Conservation (phyloP, 1,284 basidiomycete species). For the Cystobasidium slooffiae region DNA sequence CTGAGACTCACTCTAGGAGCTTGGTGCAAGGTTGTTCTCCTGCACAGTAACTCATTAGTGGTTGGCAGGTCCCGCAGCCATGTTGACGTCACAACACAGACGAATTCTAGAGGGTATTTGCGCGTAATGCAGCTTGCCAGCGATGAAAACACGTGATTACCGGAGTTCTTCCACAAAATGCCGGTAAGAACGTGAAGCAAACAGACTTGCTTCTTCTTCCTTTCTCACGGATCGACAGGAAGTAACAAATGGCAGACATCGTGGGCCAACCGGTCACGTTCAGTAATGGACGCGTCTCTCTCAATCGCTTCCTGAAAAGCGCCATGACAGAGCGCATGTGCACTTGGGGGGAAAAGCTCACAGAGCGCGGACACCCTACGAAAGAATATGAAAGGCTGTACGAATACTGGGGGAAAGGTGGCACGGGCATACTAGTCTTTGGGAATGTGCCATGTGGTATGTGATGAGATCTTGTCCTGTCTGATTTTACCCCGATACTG, state of each 20-base stretch:
- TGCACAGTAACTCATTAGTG: too few relatives aligned
- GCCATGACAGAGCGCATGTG: constrained; percentile 57
- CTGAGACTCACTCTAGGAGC: too few relatives aligned
- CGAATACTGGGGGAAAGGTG: constrained; percentile 56
- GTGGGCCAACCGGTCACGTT: constrained; percentile 49
- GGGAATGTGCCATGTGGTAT: constrained; percentile 54
- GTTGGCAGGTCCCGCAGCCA: too few relatives aligned
- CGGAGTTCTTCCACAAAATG: too few relatives aligned
- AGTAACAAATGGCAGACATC: constrained; percentile 26
- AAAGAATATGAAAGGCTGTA: constrained; percentile 54
- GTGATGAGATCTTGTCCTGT: background rate
- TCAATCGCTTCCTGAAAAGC: constrained; percentile 50
- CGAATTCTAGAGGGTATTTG: too few relatives aligned
- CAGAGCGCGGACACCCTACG: constrained; percentile 52
- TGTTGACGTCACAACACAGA: too few relatives aligned
- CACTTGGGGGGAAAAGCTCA: constrained; percentile 52
- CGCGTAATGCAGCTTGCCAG: too few relatives aligned
- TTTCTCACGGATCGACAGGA: background rate
- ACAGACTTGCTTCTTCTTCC: background rate
- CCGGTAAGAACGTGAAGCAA: too few relatives aligned
- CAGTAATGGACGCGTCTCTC: constrained; percentile 47
- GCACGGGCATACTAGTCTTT: constrained; percentile 53
- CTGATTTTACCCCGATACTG: background rate
- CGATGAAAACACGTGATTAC: too few relatives aligned
- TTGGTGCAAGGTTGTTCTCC: too few relatives aligned